These are phyloP conservation scores for Chaetomiaceae sp. DNA, from an alignment of 2,329 filamentous ascomycete species.

Conservation along the genomic window DNA sequence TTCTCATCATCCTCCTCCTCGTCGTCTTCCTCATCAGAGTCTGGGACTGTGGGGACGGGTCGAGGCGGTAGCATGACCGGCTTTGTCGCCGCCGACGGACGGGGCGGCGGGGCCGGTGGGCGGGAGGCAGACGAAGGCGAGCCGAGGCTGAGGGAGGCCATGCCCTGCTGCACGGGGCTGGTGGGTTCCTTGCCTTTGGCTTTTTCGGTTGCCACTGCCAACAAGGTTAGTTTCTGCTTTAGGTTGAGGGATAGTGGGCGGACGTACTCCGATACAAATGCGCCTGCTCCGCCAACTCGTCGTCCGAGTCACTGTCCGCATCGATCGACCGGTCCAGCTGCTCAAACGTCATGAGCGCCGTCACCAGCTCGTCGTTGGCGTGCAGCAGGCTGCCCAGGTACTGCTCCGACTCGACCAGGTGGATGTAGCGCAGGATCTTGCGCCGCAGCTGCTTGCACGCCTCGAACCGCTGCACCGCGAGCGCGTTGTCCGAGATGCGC, in stretches of 20 bases:
- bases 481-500: slow-evolving; percentile 78
- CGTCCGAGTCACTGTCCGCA: slow-evolving; percentile 66
- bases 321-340: slow-evolving; percentile 85
- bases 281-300: slow-evolving; percentile 63
- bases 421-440: slow-evolving; percentile 86
- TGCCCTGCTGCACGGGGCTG: slow-evolving; percentile 36
- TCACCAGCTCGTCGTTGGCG: slow-evolving; percentile 93
- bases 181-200: slow-evolving; percentile 46
- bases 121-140: slow-evolving; percentile 35
- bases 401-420: slow-evolving; percentile 84
- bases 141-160: slow-evolving; percentile 43
- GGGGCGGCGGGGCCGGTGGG: slow-evolving; percentile 45
- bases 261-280: slow-evolving; percentile 57
- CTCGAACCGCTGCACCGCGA: slow-evolving; percentile 74
- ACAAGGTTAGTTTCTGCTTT: slow-evolving; percentile 22
- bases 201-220: slow-evolving; percentile 49
- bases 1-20: slow-evolving; percentile 72
- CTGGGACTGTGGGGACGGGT: slow-evolving; percentile 35
- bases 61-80: slow-evolving; percentile 50
- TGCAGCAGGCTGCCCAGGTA: slow-evolving; percentile 88
- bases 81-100: slow-evolving; percentile 43
- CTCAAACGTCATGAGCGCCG: slow-evolving; percentile 89
- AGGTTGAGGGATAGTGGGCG: background rate
- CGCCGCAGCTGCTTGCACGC: slow-evolving; percentile 79
- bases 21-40: slow-evolving; percentile 45